Base-by-base conservation (phyloP, 2,329 filamentous ascomycete species). In the Monilinia polystroma region DNA sequence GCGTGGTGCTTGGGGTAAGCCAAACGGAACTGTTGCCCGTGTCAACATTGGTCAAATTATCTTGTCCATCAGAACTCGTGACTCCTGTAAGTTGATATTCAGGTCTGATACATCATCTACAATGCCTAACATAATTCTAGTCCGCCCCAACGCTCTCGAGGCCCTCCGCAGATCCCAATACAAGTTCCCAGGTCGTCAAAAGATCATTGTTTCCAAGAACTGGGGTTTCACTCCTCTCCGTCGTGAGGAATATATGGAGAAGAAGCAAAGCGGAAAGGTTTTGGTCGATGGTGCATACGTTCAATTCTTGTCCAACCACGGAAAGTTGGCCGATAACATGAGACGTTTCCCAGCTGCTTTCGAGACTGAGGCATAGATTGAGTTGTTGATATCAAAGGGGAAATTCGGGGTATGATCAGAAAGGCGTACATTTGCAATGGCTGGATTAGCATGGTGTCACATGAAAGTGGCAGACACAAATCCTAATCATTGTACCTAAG, bases 161-260 rank as follows among this genome's bases (percentile, higher is more conserved):
- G 95, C 95, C 80, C 92, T 99, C 81, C 94, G 96, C 81, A 93
- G 95, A 82, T 96, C 93, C 75, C 95, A 97, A 90, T 97, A 98
- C 92, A 99, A 98, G 91, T 99, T 99, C 92, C 95, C 95, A 76
- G 95, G 95, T 83, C 94, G 95, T 85, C 95, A 99, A 89, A 99
- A 99, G 93, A 98, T 99, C 86, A 97, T 99, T 79, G 90, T 98
- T 85, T 96, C 91, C 87, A 99, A 98, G 93, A 99, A 99, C 90
- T 99, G 95, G 95, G 95, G 95, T 77, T 99, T 99, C 91, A 99
- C 95, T 72, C 93, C 93, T 80, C 92, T 99, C 78, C 90, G 92
- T 79, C 93, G 95, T 77, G 95, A 98, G 77, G 95, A 99, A 83
- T 99, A 98, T 86, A 85, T 96, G 80, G 88, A 93, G 83, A 91